Conservation (phyloP, 371 early-diverging fungal genomes). For the Mucor circinelloides region DNA sequence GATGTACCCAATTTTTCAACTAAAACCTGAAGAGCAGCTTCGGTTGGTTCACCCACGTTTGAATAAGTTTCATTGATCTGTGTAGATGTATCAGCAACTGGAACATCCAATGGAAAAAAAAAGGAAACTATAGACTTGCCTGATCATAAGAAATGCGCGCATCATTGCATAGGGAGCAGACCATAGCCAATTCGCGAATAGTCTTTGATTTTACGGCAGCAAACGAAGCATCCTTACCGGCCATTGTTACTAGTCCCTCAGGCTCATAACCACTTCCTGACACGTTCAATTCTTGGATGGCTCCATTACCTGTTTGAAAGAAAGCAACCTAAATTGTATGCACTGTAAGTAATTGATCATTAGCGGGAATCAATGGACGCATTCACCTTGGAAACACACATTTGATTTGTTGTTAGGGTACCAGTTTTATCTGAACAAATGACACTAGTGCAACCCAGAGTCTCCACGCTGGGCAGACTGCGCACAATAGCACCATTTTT, state of each 20-base stretch:
- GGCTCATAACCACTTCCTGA: slow-evolving; percentile 89
- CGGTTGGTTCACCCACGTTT: slow-evolving; percentile 95
- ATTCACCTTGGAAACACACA: slow-evolving; percentile 80
- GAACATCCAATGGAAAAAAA: too few relatives aligned
- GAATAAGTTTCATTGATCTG: slow-evolving; percentile 53
- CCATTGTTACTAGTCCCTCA: slow-evolving; percentile 64
- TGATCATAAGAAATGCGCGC: slow-evolving; percentile 80
- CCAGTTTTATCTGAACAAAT: slow-evolving; percentile 99
- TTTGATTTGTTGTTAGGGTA: slow-evolving; percentile 96
- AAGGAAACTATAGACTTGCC: too few relatives aligned
- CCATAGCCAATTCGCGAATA: slow-evolving; percentile 74
- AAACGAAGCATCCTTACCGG: slow-evolving; percentile 36
- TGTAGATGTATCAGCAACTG: too few relatives aligned
- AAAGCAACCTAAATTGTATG: background rate
- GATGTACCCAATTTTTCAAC: slow-evolving; percentile 90
- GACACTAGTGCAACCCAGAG: slow-evolving; percentile 94
- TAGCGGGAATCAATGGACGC: too few relatives aligned
- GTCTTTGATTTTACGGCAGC: slow-evolving; percentile 49
- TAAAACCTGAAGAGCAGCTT: slow-evolving; percentile 91
- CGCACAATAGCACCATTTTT: slow-evolving; percentile 95
- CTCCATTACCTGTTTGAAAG: slow-evolving; percentile 26
- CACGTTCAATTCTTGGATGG: slow-evolving; percentile 68
- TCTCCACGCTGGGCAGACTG: slow-evolving; percentile 91
- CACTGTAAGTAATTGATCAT: slow-evolving; percentile 1
- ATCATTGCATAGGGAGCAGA: slow-evolving; percentile 91